These are phyloP conservation scores for Fraxinus cuspidata DNA, from an alignment of 257 asterid species.

Conservation along the genomic window DNA sequence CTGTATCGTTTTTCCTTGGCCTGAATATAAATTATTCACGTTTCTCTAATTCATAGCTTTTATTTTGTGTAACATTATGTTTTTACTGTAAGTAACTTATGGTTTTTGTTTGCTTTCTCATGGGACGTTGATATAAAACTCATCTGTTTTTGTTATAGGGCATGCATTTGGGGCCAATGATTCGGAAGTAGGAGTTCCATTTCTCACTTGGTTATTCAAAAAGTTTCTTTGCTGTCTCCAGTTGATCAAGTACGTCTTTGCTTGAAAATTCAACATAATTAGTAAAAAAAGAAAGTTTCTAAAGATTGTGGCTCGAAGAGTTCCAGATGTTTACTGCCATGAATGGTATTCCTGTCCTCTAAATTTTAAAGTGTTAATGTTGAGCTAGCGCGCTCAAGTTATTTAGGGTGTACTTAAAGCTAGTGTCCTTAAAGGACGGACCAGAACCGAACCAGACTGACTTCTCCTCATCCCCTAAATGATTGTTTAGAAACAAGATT, in stretches of 20 bases:
- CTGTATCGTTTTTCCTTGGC: constrained; percentile 13
- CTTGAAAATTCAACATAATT: not conserved
- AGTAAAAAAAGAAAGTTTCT: not conserved
- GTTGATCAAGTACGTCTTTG: not conserved
- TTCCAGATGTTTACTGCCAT: not conserved
- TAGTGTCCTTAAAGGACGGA: not conserved
- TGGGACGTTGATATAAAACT: not conserved
- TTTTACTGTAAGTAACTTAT: not conserved
- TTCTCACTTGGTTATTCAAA: constrained; percentile 34
- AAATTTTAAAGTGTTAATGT: not conserved
- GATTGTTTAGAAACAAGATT: not conserved
- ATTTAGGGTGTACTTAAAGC: no score
- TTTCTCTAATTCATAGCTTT: not conserved
- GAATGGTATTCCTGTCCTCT: not conserved
- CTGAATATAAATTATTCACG: not conserved
- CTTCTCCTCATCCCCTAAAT: not conserved
- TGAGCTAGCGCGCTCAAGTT: not conserved
- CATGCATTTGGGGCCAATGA: constrained; percentile 82
- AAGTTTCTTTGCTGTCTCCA: constrained; percentile 28
- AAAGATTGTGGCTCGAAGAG: not conserved
- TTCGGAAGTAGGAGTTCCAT: constrained; percentile 20
- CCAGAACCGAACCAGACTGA: not conserved
- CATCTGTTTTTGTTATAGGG: constrained; percentile 41
- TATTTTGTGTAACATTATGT: not conserved
- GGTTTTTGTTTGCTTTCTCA: not conserved